Evolutionary conservation across 2,329 filamentous ascomycete species (phyloP), one percentile per base, ranked within the genome.

Genomic region (Phialophora chinensis): DNA sequence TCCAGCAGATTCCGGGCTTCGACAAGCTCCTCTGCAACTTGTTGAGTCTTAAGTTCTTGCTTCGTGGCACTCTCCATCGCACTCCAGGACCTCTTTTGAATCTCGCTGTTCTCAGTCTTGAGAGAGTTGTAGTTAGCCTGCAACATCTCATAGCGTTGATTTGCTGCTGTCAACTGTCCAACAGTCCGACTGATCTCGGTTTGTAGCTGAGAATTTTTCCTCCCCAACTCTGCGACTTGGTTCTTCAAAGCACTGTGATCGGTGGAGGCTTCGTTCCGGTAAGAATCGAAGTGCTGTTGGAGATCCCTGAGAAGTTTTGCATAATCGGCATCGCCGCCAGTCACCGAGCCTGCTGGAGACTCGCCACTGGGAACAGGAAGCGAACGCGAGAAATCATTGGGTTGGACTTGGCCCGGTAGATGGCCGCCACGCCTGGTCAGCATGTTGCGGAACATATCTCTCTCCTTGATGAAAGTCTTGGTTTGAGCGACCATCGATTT

Each of bases 401-500:
- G 85, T 50, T 90, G 82, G 67, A 93, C 90, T 12, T 76, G 86
- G 75, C 75, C 85, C 74, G 75, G 83, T 17, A 52, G 59, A 76
- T 80, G 88, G 78, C 88, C 86, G 20, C 88, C 87, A 65, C 88
- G 85, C 69, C 95, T 91, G 72, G 94, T 91, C 33, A 97, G 86
- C 83, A 98, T 93, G 60, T 93, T 92, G 25, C 94, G 89, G 88
- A 97, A 98, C 87, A 97, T 97, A 76, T 99, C 94, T 69, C 95
- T 90, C 80, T 99, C 95, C 73, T 93, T 92, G 76, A 95, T 92
- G 77, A 96, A 97, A 77, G 92, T 96, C 81, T 97, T 92, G 70
- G 93, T 91, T 65, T 93, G 91, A 33, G 90, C 88, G 52, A 90
- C 88, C 71, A 97, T 89, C 12, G 91, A 91, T 72, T 90, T 87